Evolutionary conservation across 2,329 filamentous ascomycete species (phyloP).

Genomic region (Whalleya microplaca): DNA sequence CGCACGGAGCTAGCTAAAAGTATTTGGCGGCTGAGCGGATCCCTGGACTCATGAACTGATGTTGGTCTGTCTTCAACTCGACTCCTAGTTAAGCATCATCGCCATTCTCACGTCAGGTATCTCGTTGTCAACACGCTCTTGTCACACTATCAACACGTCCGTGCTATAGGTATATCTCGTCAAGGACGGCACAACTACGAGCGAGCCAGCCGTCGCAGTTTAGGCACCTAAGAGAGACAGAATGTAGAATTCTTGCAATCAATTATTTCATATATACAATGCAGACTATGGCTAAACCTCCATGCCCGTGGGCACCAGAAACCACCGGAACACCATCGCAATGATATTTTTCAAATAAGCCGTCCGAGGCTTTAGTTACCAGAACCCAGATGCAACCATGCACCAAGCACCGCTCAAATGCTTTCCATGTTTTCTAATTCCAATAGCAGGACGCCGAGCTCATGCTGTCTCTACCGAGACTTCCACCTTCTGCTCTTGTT

Average conservation of each 20-base stretch:
- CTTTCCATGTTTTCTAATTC: neutral
- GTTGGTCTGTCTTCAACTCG: too few relatives aligned
- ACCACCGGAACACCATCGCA: constrained; percentile 5
- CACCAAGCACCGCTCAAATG: neutral
- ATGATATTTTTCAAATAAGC: constrained; percentile 1
- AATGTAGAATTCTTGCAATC: neutral
- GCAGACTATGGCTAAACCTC: neutral
- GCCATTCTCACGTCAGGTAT: too few relatives aligned
- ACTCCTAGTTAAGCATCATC: too few relatives aligned
- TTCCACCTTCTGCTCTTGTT: constrained; percentile 14
- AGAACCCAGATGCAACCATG: neutral
- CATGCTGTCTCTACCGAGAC: neutral
- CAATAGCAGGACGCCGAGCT: neutral
- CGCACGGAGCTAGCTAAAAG: too few relatives aligned
- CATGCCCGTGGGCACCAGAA: neutral
- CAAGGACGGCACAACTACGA: neutral
- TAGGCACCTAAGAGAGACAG: neutral
- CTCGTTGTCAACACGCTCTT: too few relatives aligned
- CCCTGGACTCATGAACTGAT: too few relatives aligned
- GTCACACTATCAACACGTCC: too few relatives aligned
- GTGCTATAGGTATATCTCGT: too few relatives aligned
- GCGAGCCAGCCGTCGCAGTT: neutral
- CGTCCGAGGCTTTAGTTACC: neutral
- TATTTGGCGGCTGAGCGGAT: too few relatives aligned
- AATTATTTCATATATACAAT: neutral